A percentile compares a stretch with the other conserved stretches of the same genome.
phyloP scores from a whole-genome alignment of 139 green algal genomes.

The Closterium sp. region DNA sequence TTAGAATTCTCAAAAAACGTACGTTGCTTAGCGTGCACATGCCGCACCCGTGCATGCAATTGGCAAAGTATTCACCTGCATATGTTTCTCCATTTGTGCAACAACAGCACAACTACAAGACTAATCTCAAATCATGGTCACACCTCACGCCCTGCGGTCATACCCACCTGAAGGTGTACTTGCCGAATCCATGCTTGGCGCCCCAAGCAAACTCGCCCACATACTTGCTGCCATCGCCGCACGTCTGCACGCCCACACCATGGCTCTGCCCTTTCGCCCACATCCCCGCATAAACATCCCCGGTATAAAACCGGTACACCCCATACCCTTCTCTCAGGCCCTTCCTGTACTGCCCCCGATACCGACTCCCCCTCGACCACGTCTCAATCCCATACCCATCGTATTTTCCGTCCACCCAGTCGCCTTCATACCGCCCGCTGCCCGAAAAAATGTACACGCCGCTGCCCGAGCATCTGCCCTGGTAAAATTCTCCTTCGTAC shows the following conservation, averaged over 20 bases:
- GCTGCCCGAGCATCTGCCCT: constrained; percentile 30
- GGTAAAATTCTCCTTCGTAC: constrained; percentile 51
- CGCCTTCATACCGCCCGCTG: constrained; percentile 47
- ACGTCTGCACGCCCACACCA: constrained; percentile 42
- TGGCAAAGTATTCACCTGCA: constrained; percentile 25
- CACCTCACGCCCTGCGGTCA: neutral
- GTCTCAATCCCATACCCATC: constrained; percentile 49
- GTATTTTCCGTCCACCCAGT: constrained; percentile 50
- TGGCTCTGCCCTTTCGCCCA: constrained; percentile 49
- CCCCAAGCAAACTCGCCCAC: constrained; percentile 47
- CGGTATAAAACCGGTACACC: constrained; percentile 52
- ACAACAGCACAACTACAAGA: too few relatives aligned
- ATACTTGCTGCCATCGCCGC: constrained; percentile 46
- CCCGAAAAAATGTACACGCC: constrained; percentile 45
- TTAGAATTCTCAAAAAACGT: too few relatives aligned
- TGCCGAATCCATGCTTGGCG: constrained; percentile 44
- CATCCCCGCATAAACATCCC: constrained; percentile 41
- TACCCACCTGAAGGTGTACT: constrained; percentile 46
- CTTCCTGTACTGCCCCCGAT: constrained; percentile 41
- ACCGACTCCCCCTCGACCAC: constrained; percentile 44
- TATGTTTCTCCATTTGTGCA: constrained; percentile 47
- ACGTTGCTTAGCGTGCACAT: too few relatives aligned
- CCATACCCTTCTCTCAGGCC: constrained; percentile 41
- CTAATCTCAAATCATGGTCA: too few relatives aligned
- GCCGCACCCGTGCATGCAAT: too few relatives aligned